phyloP scores from a whole-genome alignment of 129 eudicot species.

The Logfia minima region DNA sequence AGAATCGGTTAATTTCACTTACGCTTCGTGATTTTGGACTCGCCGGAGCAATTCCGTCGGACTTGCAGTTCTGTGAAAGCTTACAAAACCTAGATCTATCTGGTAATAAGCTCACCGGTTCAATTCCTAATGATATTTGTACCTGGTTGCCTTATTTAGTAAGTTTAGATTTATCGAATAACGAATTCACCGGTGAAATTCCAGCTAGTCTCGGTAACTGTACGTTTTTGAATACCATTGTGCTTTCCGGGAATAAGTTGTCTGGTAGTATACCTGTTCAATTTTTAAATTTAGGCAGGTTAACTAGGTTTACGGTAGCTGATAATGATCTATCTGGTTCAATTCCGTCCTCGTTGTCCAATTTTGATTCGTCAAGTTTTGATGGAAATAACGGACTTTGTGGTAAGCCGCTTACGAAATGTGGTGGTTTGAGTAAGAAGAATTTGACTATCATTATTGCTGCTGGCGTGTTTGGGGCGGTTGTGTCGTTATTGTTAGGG shows the following conservation, averaged over 20 bases:
- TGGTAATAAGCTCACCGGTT: conserved; percentile 58
- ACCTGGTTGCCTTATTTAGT: conserved; percentile 68
- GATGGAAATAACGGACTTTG: conserved; percentile 63
- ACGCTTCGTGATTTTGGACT: conserved; percentile 44
- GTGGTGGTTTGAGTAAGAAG: conserved; percentile 71
- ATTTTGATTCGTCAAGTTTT: conserved; percentile 27
- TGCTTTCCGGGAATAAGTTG: conserved; percentile 50
- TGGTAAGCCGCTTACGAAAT: conserved; percentile 55
- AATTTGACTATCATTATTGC: conserved; percentile 60
- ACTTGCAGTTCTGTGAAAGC: conserved; percentile 52
- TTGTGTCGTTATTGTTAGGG: conserved; percentile 62
- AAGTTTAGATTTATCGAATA: conserved; percentile 59
- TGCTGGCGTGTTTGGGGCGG: conserved; percentile 77
- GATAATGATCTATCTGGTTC: conserved; percentile 57
- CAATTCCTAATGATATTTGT: conserved; percentile 57
- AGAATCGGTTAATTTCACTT: conserved; percentile 61
- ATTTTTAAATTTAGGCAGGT: conserved; percentile 49
- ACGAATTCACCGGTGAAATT: conserved; percentile 49
- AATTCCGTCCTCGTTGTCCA: conserved; percentile 42
- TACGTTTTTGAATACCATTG: conserved; percentile 48
- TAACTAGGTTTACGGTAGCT: conserved; percentile 57
- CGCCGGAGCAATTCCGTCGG: conserved; percentile 49
- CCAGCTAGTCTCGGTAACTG: conserved; percentile 59
- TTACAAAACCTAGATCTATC: conserved; percentile 64
- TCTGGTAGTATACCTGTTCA: conserved; percentile 59